These are phyloP conservation scores for Terfezia claveryi DNA, from an alignment of 495 filamentous ascomycete genomes.

Conservation along the genomic window DNA sequence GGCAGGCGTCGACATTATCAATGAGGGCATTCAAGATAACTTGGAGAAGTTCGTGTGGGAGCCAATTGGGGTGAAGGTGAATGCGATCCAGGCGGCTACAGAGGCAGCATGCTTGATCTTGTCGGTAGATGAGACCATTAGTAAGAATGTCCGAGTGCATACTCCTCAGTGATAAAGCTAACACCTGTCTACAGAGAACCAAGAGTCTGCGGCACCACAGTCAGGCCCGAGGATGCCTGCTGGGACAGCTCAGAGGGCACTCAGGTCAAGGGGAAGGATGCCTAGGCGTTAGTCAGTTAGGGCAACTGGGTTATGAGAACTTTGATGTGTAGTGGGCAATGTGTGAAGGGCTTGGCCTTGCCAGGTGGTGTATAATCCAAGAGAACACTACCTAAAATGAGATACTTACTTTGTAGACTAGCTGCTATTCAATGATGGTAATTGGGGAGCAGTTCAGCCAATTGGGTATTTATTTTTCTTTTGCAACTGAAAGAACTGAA, in stretches of 20 bases:
- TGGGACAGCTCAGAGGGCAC: conserved; percentile 75
- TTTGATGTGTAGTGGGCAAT: too few relatives aligned
- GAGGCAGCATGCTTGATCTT: conserved; percentile 89
- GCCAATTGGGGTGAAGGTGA: conserved; percentile 84
- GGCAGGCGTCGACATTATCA: conserved; percentile 86
- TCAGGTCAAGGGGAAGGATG: conserved; percentile 79
- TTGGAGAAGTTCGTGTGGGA: conserved; percentile 93
- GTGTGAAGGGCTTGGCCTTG: too few relatives aligned
- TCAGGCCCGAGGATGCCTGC: conserved; percentile 58
- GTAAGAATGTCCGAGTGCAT: conserved; percentile 2
- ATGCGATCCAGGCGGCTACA: conserved; percentile 86
- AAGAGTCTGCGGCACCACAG: conserved; percentile 66
- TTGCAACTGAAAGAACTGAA: too few relatives aligned
- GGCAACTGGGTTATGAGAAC: too few relatives aligned
- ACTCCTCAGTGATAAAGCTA: not conserved
- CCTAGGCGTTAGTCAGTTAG: conserved; percentile 38
- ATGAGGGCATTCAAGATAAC: conserved; percentile 83
- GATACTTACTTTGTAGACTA: too few relatives aligned
- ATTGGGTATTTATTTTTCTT: too few relatives aligned
- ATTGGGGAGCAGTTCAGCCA: too few relatives aligned
- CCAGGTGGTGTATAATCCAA: too few relatives aligned
- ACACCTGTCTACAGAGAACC: conserved; percentile 35
- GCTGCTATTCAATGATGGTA: too few relatives aligned
- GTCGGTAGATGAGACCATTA: conserved; percentile 92
- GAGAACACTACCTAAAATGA: too few relatives aligned